These are phyloP conservation scores for Eimeria praecox DNA, from an alignment of 169 alveolate species.

Conservation along the genomic window DNA sequence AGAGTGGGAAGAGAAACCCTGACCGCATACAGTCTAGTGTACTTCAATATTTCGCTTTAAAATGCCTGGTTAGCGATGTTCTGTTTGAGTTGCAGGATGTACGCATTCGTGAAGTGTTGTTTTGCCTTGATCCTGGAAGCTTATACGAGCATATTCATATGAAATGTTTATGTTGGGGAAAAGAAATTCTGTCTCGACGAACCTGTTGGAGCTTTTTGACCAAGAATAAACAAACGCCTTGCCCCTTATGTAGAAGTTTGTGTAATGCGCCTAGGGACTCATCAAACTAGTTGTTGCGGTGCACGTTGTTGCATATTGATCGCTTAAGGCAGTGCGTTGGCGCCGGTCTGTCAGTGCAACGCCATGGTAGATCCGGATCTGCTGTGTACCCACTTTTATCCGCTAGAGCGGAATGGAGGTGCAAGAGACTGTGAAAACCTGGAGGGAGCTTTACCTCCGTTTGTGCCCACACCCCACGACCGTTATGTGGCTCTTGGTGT, in stretches of 20 bases:
- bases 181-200: not conserved
- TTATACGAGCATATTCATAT: not conserved
- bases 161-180: too few species aligned
- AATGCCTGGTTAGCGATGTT: not conserved
- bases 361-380: not conserved
- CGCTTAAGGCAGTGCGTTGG: slow-evolving; percentile 22
- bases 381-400: not conserved
- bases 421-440: not conserved
- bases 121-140: not conserved
- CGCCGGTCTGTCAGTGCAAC: not conserved
- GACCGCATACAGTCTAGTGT: not conserved
- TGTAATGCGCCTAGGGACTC: not conserved
- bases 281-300: not conserved
- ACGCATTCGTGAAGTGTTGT: not conserved
- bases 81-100: not conserved
- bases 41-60: not conserved
- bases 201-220: not conserved
- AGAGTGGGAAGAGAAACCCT: not conserved
- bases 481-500: not conserved
- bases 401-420: not conserved
- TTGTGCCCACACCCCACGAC: not conserved
- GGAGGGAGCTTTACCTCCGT: not conserved
- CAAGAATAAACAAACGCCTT: not conserved
- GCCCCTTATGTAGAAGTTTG: not conserved
- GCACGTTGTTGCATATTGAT: not conserved